Conservation (phyloP, 495 filamentous ascomycete genomes). For the Aspergillus baeticus region DNA sequence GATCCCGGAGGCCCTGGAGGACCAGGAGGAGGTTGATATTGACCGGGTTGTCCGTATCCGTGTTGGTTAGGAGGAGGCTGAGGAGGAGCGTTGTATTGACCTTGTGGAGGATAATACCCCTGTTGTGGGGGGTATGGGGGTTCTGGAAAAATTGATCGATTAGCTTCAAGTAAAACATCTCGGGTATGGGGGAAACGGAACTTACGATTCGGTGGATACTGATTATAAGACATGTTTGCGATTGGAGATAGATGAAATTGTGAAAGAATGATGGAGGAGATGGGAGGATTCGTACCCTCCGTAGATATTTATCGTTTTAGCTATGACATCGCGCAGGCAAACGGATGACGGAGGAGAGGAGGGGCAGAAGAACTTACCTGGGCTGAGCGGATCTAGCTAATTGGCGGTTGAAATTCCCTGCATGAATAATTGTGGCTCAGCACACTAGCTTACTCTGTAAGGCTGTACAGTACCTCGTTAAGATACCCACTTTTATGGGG, state of each 20-base stretch:
- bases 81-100: slow-evolving; percentile 11
- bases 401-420: no score
- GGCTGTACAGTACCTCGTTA: no score
- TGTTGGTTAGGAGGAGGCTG: slow-evolving; percentile 32
- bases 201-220: slow-evolving; percentile 28
- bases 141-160: not conserved
- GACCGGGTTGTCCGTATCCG: slow-evolving; percentile 2
- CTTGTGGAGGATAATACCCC: slow-evolving; percentile 15
- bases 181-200: slow-evolving; percentile 2
- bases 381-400: no score
- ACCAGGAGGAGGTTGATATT: slow-evolving; percentile 21
- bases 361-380: no score
- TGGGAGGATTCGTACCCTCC: not conserved
- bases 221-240: slow-evolving; percentile 1
- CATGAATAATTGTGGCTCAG: no score
- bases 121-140: slow-evolving; percentile 18
- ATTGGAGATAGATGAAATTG: not conserved
- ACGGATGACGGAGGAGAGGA: no score
- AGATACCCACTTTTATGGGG: no score
- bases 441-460: no score
- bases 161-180: not conserved
- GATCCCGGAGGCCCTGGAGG: slow-evolving; percentile 39
- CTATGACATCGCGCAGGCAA: no score
- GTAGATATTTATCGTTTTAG: no score
- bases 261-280: not conserved